phyloP scores from a whole-genome alignment of 2,329 filamentous ascomycete genomes.

The Thyridium curvatum region DNA sequence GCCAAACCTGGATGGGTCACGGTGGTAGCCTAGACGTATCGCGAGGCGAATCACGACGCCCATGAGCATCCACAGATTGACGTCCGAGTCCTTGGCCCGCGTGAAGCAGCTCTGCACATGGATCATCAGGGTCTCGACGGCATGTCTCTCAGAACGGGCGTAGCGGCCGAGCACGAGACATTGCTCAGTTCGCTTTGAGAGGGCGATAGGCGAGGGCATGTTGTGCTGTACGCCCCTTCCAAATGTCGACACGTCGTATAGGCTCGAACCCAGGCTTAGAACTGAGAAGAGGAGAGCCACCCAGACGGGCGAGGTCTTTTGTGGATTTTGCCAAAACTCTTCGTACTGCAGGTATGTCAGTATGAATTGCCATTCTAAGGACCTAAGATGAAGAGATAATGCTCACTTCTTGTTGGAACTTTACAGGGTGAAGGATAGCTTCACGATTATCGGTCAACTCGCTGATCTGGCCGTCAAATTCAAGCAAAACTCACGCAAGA shows the following conservation, averaged over 20 bases:
- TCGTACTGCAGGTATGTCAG: slow-evolving; percentile 18
- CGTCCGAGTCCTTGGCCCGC: slow-evolving; percentile 14
- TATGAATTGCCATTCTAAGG: too few species aligned
- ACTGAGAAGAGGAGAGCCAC: slow-evolving; percentile 29
- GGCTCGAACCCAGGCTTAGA: slow-evolving; percentile 19
- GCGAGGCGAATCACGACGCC: slow-evolving; percentile 30
- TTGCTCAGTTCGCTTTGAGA: slow-evolving; percentile 10
- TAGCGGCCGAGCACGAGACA: slow-evolving; percentile 20
- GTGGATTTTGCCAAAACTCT: slow-evolving; percentile 26
- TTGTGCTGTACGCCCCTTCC: slow-evolving; percentile 7
- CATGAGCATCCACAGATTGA: slow-evolving; percentile 32
- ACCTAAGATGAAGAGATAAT: too few species aligned
- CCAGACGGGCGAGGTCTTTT: slow-evolving; percentile 25
- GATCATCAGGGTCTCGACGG: slow-evolving; percentile 28
- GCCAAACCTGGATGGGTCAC: slow-evolving; percentile 19
- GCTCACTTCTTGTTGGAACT: too few species aligned
- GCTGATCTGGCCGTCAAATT: too few species aligned
- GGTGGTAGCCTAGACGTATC: slow-evolving; percentile 34
- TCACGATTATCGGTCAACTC: too few species aligned
- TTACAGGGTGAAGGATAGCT: too few species aligned
- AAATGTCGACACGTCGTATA: not conserved
- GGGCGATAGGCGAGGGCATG: slow-evolving; percentile 4
- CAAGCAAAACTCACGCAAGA: slow-evolving; percentile 14
- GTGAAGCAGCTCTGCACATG: slow-evolving; percentile 20
- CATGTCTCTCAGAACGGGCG: slow-evolving; percentile 25